phyloP scores from a whole-genome alignment of 345 rosid species.

The Gynandropsis gynandra region DNA sequence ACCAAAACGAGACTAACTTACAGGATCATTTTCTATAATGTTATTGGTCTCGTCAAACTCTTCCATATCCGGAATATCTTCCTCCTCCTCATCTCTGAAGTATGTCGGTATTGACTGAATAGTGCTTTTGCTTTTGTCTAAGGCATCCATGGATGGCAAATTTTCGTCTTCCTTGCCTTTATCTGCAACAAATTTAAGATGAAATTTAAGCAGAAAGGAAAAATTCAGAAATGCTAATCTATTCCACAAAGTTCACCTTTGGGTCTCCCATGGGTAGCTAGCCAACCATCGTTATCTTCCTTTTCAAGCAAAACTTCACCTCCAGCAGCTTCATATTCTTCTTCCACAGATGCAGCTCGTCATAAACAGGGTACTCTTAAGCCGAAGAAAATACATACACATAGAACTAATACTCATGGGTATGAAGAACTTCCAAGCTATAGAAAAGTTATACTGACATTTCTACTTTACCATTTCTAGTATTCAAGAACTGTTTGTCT shows the following conservation, averaged over 20 bases:
- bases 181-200: constrained; percentile 29
- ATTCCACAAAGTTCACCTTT: constrained; percentile 42
- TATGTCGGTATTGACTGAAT: constrained; percentile 70
- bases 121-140: constrained; percentile 44
- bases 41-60: constrained; percentile 76
- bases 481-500: constrained; percentile 87
- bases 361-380: constrained; percentile 75
- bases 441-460: not conserved
- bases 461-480: constrained; percentile 67
- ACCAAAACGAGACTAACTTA: constrained; percentile 25
- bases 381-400: not conserved
- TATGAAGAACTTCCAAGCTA: constrained; percentile 8
- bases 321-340: constrained; percentile 92
- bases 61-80: constrained; percentile 91
- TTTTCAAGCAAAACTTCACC: constrained; percentile 89
- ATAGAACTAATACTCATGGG: not conserved
- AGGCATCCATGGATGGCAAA: constrained; percentile 83
- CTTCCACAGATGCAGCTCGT: constrained; percentile 87
- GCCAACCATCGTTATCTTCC: constrained; percentile 97
- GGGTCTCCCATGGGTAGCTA: constrained; percentile 96
- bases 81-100: constrained; percentile 83
- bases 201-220: constrained; percentile 8
- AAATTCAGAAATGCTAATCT: not conserved
- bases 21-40: constrained; percentile 63
- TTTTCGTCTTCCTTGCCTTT: constrained; percentile 66